Percentiles rank a stretch among this genome's conserved stretches.
Evolutionary conservation across 83 land plant genomes (phyloP).

Genomic region (Picea mariana): DNA sequence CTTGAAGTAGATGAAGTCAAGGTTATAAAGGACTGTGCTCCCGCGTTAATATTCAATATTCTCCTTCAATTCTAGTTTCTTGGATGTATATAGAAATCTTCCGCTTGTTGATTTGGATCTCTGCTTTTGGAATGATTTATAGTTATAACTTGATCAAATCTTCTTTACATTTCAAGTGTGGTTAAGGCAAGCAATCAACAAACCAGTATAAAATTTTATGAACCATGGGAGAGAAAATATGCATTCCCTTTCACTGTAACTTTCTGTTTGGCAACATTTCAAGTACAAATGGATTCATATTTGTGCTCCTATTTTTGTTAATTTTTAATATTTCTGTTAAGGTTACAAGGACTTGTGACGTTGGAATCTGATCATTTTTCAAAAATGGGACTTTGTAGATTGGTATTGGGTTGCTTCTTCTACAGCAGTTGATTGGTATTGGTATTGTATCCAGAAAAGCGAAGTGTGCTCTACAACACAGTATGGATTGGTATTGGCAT

Average conservation of each 20-base stretch:
- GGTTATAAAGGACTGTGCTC: background rate
- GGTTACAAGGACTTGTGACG: background rate
- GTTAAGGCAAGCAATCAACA: background rate
- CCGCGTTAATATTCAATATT: background rate
- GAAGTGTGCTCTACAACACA: too few species aligned
- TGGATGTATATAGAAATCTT: background rate
- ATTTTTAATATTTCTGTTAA: background rate
- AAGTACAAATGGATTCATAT: background rate
- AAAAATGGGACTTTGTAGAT: conserved; percentile 35
- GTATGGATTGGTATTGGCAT: too few species aligned
- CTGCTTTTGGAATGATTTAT: too few species aligned
- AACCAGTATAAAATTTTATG: background rate
- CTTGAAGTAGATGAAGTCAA: conserved; percentile 52
- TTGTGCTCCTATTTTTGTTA: background rate
- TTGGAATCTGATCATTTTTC: background rate
- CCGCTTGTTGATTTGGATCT: too few species aligned
- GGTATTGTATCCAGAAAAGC: too few species aligned
- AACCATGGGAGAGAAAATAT: background rate
- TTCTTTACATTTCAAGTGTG: background rate
- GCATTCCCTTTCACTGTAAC: conserved; percentile 3
- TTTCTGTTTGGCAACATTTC: background rate
- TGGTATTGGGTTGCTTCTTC: conserved; percentile 53
- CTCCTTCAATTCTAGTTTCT: background rate
- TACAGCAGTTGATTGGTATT: conserved; percentile 57
- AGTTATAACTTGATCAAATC: too few species aligned